Evolutionary conservation across 1,284 basidiomycete genomes (phyloP), one percentile per base, ranked within the genome.

Genomic region (Somion occarium): DNA sequence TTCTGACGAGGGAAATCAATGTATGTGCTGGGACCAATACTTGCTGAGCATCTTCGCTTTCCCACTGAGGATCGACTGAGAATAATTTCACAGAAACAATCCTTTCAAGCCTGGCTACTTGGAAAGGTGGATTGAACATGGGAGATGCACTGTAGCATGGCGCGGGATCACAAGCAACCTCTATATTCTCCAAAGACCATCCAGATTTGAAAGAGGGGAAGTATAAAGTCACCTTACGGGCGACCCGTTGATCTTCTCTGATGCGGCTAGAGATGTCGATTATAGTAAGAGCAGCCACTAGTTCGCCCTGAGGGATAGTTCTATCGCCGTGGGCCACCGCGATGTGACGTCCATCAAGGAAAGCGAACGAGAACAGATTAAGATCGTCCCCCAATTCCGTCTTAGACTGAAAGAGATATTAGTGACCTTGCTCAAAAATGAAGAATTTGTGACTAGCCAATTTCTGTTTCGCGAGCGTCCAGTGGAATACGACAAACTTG

Each of bases 401-500:
- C 38, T 49, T n/a, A 12, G 20, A 9, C 38, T 49, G 38, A 4
- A n/a, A 38, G 9, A 43, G 38, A 22, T 5, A 5, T 23, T 4
- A 9, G 39, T 20, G 7, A 48, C 3, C 3, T 22, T 23, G 19
- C 3, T 41, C n/a, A 47, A 26, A 9, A 43, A 43, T 7, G 12
- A n/a, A 19, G 19, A 23, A 27, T 34, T 19, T 7, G n/a, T n/a
- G 3, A 47, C 55, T 56, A 41, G 52, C 55, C 41, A 48, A 45
- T 22, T 52, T 38, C n/a, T 30, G 11, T 23, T 25, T 23, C 5
- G 52, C 56, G 9, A 38, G 50, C 20, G 38, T 38, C 56, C 56
- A 58, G 24, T 58, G 47, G 46, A 49, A 48, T 7, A 58, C 42
- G 0, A 30, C 25, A n/a, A 56, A 24, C 18, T 25, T 26, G 25